A percentile compares a stretch with the other conserved stretches of the same genome.
Evolutionary conservation across 352 stramenopile species (phyloP).

Genomic region (Phytopythium helicoides): DNA sequence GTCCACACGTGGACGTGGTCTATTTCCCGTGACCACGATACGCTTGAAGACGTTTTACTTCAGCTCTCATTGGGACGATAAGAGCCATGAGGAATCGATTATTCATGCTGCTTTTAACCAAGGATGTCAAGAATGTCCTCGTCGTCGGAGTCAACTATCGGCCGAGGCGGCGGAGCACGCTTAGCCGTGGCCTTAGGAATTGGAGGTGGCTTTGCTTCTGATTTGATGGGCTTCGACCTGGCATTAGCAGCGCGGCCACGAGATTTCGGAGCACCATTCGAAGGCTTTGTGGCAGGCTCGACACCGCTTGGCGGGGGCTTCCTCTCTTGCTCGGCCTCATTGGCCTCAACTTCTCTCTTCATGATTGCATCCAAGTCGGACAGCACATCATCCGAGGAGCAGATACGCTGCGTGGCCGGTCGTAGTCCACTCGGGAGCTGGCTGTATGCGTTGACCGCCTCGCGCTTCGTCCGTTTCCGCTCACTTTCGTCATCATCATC

Average conservation of each 20-base stretch:
- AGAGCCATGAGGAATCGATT: background rate
- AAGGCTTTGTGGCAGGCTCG: background rate
- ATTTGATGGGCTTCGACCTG: background rate
- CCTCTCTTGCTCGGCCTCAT: conserved; percentile 11
- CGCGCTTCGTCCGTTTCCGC: conserved; percentile 11
- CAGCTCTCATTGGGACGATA: background rate
- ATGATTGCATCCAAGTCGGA: conserved; percentile 46
- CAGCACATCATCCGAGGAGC: conserved; percentile 36
- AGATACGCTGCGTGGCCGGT: conserved; percentile 28
- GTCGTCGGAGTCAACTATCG: conserved; percentile 35
- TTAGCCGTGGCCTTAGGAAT: background rate
- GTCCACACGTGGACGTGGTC: conserved; percentile 3
- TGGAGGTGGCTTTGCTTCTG: background rate
- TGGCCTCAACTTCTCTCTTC: conserved; percentile 25
- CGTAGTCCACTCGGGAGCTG: conserved; percentile 22
- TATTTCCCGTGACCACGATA: conserved; percentile 1
- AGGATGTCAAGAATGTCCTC: conserved; percentile 63
- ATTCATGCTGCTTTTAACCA: background rate
- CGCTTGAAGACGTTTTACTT: conserved; percentile 1
- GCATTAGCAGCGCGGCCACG: no score
- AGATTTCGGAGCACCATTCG: no score
- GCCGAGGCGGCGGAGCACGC: no score
- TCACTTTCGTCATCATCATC: conserved; percentile 10
- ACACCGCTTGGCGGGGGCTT: background rate
- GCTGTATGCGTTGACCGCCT: conserved; percentile 34